Conservation (phyloP, 2,329 filamentous ascomycete genomes). For the Amauroascus niger region DNA sequence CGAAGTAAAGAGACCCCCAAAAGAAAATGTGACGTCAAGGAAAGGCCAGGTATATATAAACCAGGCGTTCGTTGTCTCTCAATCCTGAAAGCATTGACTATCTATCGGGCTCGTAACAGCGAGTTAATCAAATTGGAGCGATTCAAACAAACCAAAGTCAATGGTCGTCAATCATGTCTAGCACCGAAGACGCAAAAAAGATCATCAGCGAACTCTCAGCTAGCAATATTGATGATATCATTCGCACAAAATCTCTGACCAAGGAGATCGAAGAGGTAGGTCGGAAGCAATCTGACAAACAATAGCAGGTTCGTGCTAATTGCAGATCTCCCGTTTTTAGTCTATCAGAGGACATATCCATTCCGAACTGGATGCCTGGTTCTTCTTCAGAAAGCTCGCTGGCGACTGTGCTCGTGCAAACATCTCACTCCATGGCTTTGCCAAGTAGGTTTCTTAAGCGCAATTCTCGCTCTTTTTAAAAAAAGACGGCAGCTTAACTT, state of each 20-base stretch:
- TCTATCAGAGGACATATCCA: neutral
- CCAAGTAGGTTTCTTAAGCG: neutral
- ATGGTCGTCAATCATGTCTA: neutral
- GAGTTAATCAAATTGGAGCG: no score
- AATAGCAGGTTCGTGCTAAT: neutral
- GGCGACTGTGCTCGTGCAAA: neutral
- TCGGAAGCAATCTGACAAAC: neutral
- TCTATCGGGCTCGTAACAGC: no score
- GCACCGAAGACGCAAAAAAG: neutral
- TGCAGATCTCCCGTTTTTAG: neutral
- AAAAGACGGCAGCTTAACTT: neutral
- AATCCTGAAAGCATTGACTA: neutral
- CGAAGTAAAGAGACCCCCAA: no score
- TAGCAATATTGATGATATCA: neutral
- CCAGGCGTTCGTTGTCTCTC: no score
- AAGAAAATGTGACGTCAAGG: no score
- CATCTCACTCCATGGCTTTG: neutral
- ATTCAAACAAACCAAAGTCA: no score
- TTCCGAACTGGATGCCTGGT: neutral
- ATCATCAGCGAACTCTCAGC: neutral
- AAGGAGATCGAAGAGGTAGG: neutral
- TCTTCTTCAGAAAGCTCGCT: neutral
- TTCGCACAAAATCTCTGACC: neutral
- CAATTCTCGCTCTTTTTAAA: no score
- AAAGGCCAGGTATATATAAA: no score